Base-by-base conservation (phyloP, 352 stramenopile genomes). In the Phytophthora idaei region DNA sequence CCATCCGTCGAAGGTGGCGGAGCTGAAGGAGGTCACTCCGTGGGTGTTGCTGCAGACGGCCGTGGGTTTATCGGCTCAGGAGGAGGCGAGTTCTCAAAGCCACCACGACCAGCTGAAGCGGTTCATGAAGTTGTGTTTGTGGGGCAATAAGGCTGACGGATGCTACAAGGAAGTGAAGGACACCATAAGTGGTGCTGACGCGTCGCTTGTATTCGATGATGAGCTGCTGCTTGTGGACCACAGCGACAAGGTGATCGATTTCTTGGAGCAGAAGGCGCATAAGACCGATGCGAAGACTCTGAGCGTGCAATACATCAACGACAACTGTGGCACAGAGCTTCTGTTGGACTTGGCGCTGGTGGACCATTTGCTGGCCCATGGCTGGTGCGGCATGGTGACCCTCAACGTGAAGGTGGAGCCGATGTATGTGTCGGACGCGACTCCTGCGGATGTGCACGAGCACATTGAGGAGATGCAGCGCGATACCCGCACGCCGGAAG, bases 371-470 rank as follows among this genome's bases (percentile, higher is more conserved):
- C 61, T 93, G 28, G 69, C 63, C 25, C 69, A 83, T 48, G 53
- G 58, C 9, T 83, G 80, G 79, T 89, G 78, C 46, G 65, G 50
- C 5, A 84, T 66, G 17, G 74, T 95, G 10, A 78, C 78, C 11
- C 75, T 94, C 36, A 78, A 94, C 57, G 80, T 92, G 17, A 93
- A 95, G 62, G 62, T 66, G 9, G 77, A 89, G 21, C 87, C 85
- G 8, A 92, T 92, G 56, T 95, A 92, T 68, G 81, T 95, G 15
- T 95, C 85, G 34, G 87, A 95, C 59, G 85, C 87, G 8, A 89
- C 49, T 49, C 68, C 72, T 6, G 34, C 66, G 0, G 85, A 94
- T 51, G 78, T 95, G 1, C 47, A 75, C 0, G 80, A 90, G 48
- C 83, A 90, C 34, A 84, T 94, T 50, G 67, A 50, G 0, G 64